Conservation (phyloP, 1,139 yeast species). For the Lodderomyces pseudojiufengensis region DNA sequence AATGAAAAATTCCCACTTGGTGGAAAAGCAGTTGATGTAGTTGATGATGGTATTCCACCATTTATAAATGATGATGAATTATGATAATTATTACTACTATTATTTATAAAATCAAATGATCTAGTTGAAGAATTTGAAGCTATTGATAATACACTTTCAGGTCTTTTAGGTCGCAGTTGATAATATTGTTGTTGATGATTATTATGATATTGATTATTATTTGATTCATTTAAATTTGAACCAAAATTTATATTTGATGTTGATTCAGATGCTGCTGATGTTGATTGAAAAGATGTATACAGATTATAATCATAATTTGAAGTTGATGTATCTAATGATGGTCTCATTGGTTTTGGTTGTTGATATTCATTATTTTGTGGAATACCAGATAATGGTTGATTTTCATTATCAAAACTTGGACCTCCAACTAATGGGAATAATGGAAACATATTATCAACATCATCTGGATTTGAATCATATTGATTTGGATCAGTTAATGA, state of each 20-base stretch:
- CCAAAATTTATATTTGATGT: constrained; percentile 1
- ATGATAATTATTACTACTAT: constrained; percentile 8
- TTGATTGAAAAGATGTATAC: constrained; percentile 2
- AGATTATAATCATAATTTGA: background rate
- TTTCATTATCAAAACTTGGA: constrained; percentile 36
- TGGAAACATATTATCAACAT: constrained; percentile 40
- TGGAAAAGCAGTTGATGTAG: constrained; percentile 31
- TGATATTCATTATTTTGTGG: constrained; percentile 12
- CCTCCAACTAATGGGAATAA: constrained; percentile 51
- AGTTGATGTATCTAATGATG: background rate
- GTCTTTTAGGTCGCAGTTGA: constrained; percentile 35
- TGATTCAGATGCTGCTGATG: constrained; percentile 1
- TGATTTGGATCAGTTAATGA: background rate
- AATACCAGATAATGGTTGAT: constrained; percentile 31
- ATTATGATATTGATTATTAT: constrained; percentile 2
- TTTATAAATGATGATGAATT: constrained; percentile 11
- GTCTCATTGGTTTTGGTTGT: constrained; percentile 12
- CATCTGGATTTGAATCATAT: constrained; percentile 10
- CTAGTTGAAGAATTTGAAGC: constrained; percentile 38
- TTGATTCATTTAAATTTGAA: background rate
- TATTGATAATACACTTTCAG: constrained; percentile 42
- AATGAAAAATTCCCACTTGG: constrained; percentile 18
- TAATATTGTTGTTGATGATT: constrained; percentile 8
- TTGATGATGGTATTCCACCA: constrained; percentile 24
- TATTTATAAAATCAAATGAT: constrained; percentile 14